Evolutionary conservation across 1,139 yeast genomes (phyloP), one percentile per base, ranked within the genome.

Genomic region (Hanseniaspora uvarum): DNA sequence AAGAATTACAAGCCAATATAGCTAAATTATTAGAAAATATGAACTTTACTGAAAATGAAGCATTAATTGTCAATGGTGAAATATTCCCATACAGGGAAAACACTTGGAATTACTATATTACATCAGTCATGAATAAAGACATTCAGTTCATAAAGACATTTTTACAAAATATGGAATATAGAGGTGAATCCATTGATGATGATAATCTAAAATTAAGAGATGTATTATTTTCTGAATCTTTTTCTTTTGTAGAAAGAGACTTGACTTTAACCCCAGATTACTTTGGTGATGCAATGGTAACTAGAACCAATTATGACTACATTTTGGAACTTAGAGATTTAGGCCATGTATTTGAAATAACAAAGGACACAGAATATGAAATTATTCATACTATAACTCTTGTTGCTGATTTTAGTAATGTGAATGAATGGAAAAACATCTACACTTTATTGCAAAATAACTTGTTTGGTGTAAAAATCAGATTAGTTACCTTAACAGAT

Each of bases 1-100:
- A 38, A 33, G 33, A 33, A 28, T 37, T 43, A 6, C 34, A 53
- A 1, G 12, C 18, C 2, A 48, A 36, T 11, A 33, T 44, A 18
- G 62, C 62, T n/a, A 68, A 78, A 60, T 59, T 70, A n/a, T 6
- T 44, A 7, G 53, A 63, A 5, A 64, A 67, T 1, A 70, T 80
- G 54, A 77, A 79, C 2, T 67, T 83, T 36, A 56, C 61, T 0
- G 63, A 67, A 1, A 81, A 89, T 0, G 68, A 78, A 0, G 48
- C 31, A 6, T 70, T 86, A 4, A 74, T 87, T 53, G 78, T 80
- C 41, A 86, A 92, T 66, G 97, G 97, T 44, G 79, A 82, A 2
- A 74, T 86, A 26, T 68, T 71, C 58, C 75, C 67, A 5, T 68
- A 67, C 55, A 63, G 59, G 53, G 56, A 59, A 26, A 66, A 67